Percentiles rank a stretch among this genome's conserved stretches.
Evolutionary conservation across 129 eudicot genomes (phyloP).

Genomic region (Flaveria bidentis): DNA sequence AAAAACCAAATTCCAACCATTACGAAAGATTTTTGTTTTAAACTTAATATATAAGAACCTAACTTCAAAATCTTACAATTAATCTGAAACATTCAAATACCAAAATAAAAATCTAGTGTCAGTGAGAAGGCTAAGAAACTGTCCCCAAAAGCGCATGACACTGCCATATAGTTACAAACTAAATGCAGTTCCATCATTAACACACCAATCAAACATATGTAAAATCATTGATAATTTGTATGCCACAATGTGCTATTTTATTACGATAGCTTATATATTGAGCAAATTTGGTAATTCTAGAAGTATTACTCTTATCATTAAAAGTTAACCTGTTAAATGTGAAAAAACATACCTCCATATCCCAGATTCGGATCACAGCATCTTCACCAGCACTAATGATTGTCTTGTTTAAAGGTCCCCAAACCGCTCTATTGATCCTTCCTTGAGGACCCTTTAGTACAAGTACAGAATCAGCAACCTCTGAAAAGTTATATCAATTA

Average conservation of each 20-base stretch:
- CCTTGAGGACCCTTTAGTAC: slow-evolving; percentile 79
- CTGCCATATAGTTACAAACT: slow-evolving; percentile 3
- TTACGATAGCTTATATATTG: not conserved
- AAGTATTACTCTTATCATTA: slow-evolving; percentile 5
- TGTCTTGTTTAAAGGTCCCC: slow-evolving; percentile 88
- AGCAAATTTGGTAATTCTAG: slow-evolving; percentile 6
- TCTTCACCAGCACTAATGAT: slow-evolving; percentile 92
- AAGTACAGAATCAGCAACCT: slow-evolving; percentile 67
- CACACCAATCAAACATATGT: not conserved
- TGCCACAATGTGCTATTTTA: not conserved
- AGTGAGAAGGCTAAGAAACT: not conserved
- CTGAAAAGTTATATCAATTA: slow-evolving; percentile 45
- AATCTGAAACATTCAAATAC: not conserved
- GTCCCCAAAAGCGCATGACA: not conserved
- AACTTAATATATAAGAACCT: not conserved
- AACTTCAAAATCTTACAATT: not conserved
- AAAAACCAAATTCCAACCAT: not conserved
- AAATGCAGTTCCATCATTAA: slow-evolving; percentile 4
- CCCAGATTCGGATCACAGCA: slow-evolving; percentile 84
- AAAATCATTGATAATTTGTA: not conserved
- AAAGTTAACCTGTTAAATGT: not conserved
- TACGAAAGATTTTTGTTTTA: not conserved
- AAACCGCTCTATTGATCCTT: slow-evolving; percentile 87
- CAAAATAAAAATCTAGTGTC: not conserved
- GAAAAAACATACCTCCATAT: slow-evolving; percentile 65